Percentiles rank a stretch among this genome's conserved stretches.
phyloP scores from a whole-genome alignment of 169 alveolate genomes.

The Hepatocystis sp. region DNA sequence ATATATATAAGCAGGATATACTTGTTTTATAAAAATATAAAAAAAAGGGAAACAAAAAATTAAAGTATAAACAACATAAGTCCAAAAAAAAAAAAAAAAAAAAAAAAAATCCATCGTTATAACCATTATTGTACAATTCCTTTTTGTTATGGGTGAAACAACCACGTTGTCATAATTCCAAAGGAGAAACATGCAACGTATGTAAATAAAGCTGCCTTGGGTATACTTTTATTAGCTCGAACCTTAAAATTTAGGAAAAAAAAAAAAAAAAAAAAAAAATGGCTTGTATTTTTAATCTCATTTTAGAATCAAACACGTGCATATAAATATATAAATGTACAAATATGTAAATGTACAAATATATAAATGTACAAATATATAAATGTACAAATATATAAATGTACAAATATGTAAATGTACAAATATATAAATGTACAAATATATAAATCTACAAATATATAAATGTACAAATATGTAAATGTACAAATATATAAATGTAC shows the following conservation, averaged over 20 bases:
- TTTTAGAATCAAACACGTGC: neutral
- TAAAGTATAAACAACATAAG: neutral
- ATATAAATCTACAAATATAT: too few relatives aligned
- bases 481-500: too few relatives aligned
- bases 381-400: too few relatives aligned
- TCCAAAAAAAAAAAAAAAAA: constrained; percentile 4
- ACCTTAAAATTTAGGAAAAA: constrained; percentile 28
- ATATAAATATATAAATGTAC: neutral
- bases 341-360: too few relatives aligned
- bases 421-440: too few relatives aligned
- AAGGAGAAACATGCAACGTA: constrained; percentile 84
- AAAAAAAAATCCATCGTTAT: neutral
- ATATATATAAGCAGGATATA: constrained; percentile 57
- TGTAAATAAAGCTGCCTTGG: constrained; percentile 84
- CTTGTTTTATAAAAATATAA: neutral
- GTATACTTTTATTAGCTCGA: constrained; percentile 82
- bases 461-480: too few relatives aligned
- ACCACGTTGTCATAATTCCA: constrained; percentile 87
- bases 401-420: too few relatives aligned
- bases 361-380: too few relatives aligned
- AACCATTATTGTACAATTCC: neutral
- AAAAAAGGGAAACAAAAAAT: constrained; percentile 8
- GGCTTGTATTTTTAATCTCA: neutral
- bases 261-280: constrained; percentile 4
- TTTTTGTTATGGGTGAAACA: constrained; percentile 82